A percentile compares a stretch with the other conserved stretches of the same genome.
phyloP scores from a whole-genome alignment of 345 rosid genomes.

The Aquilaria malaccensis region DNA sequence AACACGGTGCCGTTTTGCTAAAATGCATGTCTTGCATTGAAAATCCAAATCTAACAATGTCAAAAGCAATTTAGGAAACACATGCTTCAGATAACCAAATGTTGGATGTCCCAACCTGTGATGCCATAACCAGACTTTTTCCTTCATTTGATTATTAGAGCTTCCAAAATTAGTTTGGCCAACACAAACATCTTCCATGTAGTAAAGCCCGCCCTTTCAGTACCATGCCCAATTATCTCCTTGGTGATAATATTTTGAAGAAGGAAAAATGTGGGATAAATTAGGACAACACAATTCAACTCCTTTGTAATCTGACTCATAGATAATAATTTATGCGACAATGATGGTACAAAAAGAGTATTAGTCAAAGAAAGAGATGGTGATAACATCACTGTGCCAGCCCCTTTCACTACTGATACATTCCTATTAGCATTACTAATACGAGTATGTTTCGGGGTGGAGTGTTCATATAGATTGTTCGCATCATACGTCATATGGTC shows the following conservation, averaged over 20 bases:
- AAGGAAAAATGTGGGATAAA: no score
- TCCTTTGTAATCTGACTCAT: not conserved
- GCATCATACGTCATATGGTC: no score
- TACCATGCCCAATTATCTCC: not conserved
- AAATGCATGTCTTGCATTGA: no score
- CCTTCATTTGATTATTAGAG: no score
- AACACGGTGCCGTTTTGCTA: no score
- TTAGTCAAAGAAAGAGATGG: not conserved
- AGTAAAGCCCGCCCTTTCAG: constrained; percentile 2
- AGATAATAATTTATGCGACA: constrained; percentile 2
- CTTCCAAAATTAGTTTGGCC: no score
- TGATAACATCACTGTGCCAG: not conserved
- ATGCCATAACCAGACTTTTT: no score
- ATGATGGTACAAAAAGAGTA: not conserved
- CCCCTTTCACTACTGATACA: not conserved
- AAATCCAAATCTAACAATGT: not conserved
- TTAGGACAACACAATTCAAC: constrained; percentile 1
- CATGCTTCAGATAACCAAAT: not conserved
- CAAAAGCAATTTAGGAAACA: not conserved
- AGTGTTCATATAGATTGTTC: no score
- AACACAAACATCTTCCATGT: not conserved
- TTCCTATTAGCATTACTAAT: not conserved
- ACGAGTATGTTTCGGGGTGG: not conserved
- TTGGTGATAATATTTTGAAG: not conserved
- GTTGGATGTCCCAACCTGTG: not conserved